These are phyloP conservation scores for Backusella mclennaniae DNA, from an alignment of 192 early-diverging fungal genomes.

Conservation along the genomic window DNA sequence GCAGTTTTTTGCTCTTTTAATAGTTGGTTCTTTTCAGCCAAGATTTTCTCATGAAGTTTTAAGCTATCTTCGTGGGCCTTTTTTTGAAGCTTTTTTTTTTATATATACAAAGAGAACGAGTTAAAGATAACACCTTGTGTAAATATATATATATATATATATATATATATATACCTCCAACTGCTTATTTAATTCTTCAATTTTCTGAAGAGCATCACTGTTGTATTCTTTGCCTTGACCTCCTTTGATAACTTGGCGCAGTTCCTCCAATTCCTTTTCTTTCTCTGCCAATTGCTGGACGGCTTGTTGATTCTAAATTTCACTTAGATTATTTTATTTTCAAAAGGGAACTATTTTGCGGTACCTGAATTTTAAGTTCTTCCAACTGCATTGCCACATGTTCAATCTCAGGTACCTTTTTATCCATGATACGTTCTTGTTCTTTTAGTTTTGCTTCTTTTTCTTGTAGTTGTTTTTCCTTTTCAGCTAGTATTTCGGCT, in stretches of 20 bases:
- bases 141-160: too few species aligned
- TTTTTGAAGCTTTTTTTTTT: slow-evolving; percentile 26
- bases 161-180: slow-evolving; percentile 16
- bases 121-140: neutral
- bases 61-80: slow-evolving; percentile 28
- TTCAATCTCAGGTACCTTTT: slow-evolving; percentile 27
- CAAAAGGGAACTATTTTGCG: too few species aligned
- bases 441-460: slow-evolving; percentile 14
- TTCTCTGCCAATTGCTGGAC: slow-evolving; percentile 21
- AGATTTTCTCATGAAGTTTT: slow-evolving; percentile 17
- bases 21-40: slow-evolving; percentile 34
- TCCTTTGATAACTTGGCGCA: slow-evolving; percentile 7
- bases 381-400: slow-evolving; percentile 29
- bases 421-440: neutral
- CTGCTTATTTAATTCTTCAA: neutral
- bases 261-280: slow-evolving; percentile 32
- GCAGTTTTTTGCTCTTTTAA: slow-evolving; percentile 25
- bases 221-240: neutral
- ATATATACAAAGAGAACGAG: neutral
- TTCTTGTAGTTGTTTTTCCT: slow-evolving; percentile 9
- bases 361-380: slow-evolving; percentile 30
- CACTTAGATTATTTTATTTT: neutral
- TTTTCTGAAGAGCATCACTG: slow-evolving; percentile 3
- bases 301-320: slow-evolving; percentile 33
- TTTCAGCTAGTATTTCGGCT: slow-evolving; percentile 8